phyloP scores from a whole-genome alignment of 805 yeast species.

The Saturnispora quitensis region DNA sequence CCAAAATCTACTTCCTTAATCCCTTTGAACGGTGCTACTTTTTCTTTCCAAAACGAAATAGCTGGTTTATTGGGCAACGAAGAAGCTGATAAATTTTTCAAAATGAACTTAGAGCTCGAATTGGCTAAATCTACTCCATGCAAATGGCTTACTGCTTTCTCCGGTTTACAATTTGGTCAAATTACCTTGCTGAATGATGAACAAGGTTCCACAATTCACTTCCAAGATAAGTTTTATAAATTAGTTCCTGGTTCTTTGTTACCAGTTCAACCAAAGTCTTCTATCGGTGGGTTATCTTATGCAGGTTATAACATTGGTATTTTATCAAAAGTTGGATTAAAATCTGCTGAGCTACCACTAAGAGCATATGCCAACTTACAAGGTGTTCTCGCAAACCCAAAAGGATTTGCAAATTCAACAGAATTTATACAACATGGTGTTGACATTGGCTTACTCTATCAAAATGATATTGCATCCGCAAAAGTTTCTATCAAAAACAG shows the following conservation, averaged over 20 bases:
- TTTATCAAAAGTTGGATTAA: conserved; percentile 6
- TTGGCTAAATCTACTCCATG: conserved; percentile 34
- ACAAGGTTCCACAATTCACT: conserved; percentile 34
- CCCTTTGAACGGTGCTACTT: conserved; percentile 36
- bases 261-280: conserved; percentile 14
- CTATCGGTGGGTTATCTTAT: conserved; percentile 13
- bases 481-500: conserved; percentile 9
- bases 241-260: conserved; percentile 27
- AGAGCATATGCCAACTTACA: conserved; percentile 10
- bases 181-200: conserved; percentile 31
- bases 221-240: conserved; percentile 72
- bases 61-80: conserved; percentile 23
- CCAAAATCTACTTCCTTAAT: conserved; percentile 30
- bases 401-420: not conserved
- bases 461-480: conserved; percentile 7
- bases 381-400: conserved; percentile 8
- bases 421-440: conserved; percentile 9
- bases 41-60: conserved; percentile 38
- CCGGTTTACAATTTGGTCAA: conserved; percentile 46
- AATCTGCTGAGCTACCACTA: conserved; percentile 9
- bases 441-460: conserved; percentile 13
- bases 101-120: conserved; percentile 26
- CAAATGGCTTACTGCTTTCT: conserved; percentile 40
- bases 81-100: conserved; percentile 28
- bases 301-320: conserved; percentile 10